phyloP scores from a whole-genome alignment of 108 stramenopile species.

The Cylindrotheca fusiformis region DNA sequence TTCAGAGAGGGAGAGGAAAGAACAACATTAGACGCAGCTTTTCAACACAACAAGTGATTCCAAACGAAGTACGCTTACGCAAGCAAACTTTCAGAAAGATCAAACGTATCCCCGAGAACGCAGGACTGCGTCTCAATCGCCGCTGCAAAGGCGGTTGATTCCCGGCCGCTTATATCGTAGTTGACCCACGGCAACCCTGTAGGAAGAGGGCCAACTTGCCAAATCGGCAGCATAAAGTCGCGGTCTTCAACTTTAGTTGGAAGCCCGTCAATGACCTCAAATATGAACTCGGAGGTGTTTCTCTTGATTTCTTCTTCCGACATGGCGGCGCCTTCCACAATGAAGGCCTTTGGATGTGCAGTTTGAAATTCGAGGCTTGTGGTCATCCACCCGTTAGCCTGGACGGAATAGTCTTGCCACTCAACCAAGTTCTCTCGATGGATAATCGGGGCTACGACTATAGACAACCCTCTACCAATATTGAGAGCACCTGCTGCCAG shows the following conservation, averaged over 20 bases:
- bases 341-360: not conserved
- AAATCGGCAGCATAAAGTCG: not conserved
- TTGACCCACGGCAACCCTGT: not conserved
- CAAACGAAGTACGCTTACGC: not conserved
- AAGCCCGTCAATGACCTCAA: not conserved
- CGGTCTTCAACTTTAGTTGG: not conserved
- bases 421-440: not conserved
- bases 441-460: not conserved
- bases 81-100: not conserved
- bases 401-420: not conserved
- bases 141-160: not conserved
- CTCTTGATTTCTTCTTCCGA: not conserved
- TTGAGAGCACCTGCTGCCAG: not conserved
- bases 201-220: not conserved
- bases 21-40: not conserved
- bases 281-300: not conserved
- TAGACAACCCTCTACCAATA: not conserved
- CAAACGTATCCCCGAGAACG: not conserved
- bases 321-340: not conserved
- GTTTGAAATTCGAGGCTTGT: not conserved
- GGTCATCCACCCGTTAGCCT: not conserved
- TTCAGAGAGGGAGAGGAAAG: not conserved
- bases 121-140: not conserved
- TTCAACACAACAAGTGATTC: not conserved
- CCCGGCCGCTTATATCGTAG: not conserved